Evolutionary conservation across 768 basidiomycete species (phyloP).

Genomic region (Boletus pseudo-olivaceus): DNA sequence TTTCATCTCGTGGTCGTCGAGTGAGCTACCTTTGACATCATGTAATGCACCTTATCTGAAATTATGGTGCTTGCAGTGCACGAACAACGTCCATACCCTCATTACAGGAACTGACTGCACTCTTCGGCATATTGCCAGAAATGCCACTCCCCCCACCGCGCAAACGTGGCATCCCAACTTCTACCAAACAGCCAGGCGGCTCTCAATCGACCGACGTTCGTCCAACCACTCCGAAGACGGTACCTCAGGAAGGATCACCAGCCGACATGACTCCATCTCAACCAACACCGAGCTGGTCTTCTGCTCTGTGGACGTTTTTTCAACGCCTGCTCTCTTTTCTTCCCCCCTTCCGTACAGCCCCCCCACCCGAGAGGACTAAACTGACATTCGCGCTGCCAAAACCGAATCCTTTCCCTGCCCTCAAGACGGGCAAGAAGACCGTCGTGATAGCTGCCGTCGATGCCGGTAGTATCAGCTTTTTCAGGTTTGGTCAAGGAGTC

Average conservation of each 20-base stretch:
- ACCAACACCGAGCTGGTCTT: not conserved
- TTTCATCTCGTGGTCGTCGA: constrained; percentile 85
- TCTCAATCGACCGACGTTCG: not conserved
- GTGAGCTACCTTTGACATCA: constrained; percentile 42
- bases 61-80: constrained; percentile 49
- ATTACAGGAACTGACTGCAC: constrained; percentile 65
- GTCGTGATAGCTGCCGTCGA: constrained; percentile 88
- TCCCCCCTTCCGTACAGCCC: not conserved
- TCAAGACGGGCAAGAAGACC: constrained; percentile 82
- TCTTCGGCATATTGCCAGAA: constrained; percentile 68
- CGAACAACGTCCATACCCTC: constrained; percentile 80
- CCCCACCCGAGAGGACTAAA: constrained; percentile 24
- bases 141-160: constrained; percentile 61
- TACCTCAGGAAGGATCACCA: constrained; percentile 3
- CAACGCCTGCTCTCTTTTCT: constrained; percentile 6
- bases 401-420: constrained; percentile 71
- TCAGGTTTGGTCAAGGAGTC: constrained; percentile 78
- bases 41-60: not conserved
- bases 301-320: not conserved
- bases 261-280: not conserved
- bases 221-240: constrained; percentile 1
- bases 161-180: constrained; percentile 20
- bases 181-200: constrained; percentile 1
- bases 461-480: constrained; percentile 82
- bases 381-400: constrained; percentile 32